Conservation (phyloP, 805 yeast genomes). For the Priceomyces haplophilus region DNA sequence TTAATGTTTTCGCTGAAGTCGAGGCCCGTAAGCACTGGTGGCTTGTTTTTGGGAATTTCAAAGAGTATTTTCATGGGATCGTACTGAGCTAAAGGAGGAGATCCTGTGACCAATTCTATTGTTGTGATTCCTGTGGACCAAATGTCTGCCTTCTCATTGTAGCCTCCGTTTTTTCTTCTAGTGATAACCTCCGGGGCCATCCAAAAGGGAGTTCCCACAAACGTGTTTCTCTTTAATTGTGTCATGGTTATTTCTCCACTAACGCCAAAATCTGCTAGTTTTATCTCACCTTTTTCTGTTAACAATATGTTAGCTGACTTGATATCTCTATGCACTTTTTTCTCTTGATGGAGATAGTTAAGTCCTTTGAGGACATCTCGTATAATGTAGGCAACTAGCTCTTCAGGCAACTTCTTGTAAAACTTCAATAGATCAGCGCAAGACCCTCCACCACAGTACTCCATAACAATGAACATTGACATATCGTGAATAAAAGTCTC, state of each 20-base stretch:
- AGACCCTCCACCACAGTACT: slow-evolving; percentile 93
- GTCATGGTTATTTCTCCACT: slow-evolving; percentile 72
- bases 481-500: slow-evolving; percentile 64
- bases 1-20: slow-evolving; percentile 51
- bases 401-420: slow-evolving; percentile 55
- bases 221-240: slow-evolving; percentile 56
- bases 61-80: slow-evolving; percentile 78
- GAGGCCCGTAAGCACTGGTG: slow-evolving; percentile 55
- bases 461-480: slow-evolving; percentile 88
- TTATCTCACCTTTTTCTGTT: slow-evolving; percentile 65
- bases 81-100: slow-evolving; percentile 71
- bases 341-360: slow-evolving; percentile 68
- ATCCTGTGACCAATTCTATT: slow-evolving; percentile 78
- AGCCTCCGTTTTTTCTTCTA: slow-evolving; percentile 48
- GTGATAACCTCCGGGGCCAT: slow-evolving; percentile 97
- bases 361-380: slow-evolving; percentile 68
- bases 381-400: slow-evolving; percentile 57
- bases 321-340: slow-evolving; percentile 83
- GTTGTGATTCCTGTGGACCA: slow-evolving; percentile 96
- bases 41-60: slow-evolving; percentile 60
- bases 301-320: slow-evolving; percentile 86
- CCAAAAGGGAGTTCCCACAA: slow-evolving; percentile 97
- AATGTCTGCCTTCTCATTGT: slow-evolving; percentile 84
- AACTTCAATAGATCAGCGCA: slow-evolving; percentile 69
- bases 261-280: slow-evolving; percentile 92